Base-by-base conservation (phyloP, 1,139 yeast genomes). In the Wickerhamomyces sp. region DNA sequence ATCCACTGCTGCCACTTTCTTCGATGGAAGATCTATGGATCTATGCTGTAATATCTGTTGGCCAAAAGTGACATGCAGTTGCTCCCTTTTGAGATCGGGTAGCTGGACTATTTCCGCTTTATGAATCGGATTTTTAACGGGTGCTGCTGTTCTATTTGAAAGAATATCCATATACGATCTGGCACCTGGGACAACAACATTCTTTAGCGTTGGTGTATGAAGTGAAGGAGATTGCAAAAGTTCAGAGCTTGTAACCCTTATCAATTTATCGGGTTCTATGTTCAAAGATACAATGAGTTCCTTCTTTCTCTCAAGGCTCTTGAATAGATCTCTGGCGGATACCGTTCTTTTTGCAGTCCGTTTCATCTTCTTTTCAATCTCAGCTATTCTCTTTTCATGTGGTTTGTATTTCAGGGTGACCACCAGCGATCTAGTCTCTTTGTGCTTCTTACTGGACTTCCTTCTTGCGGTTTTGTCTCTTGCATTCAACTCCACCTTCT, bases 361-460 rank as follows among this genome's bases (percentile, higher is more conserved):
- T 16, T 35, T 38, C 13, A 66, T 54, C 44, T 61, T 62, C 41
- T 53, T 51, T 41, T 68, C 72, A 13, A 66, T 44, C 23, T 62
- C 68, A 12, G 48, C 37, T 11, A 62, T 40, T 20, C 36, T 37
- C 21, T 41, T 32, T 2, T 38, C 32, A 7, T 32, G 43, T n/a
- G 48, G 41, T 17, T 44, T 47, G 19, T 48, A 50, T 23, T 46
- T 47, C 36, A 49, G 41, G 4, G 33, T 35, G 5, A 48, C 37
- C 3, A 46, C 14, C 21, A 47, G 22, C n/a, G 42, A 22, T 15
- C 33, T 10, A 16, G 25, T 28, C 24, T 28, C 33, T 6, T 23
- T 14, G 7, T 11, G 14, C 22, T 15, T 30, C 10, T 20, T 19
- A 16, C 19, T 33, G 19, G 20, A 24, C 17, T 30, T 35, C 31